These are phyloP conservation scores for Aspergillus sparsus DNA, from an alignment of 495 filamentous ascomycete species.

Conservation along the genomic window DNA sequence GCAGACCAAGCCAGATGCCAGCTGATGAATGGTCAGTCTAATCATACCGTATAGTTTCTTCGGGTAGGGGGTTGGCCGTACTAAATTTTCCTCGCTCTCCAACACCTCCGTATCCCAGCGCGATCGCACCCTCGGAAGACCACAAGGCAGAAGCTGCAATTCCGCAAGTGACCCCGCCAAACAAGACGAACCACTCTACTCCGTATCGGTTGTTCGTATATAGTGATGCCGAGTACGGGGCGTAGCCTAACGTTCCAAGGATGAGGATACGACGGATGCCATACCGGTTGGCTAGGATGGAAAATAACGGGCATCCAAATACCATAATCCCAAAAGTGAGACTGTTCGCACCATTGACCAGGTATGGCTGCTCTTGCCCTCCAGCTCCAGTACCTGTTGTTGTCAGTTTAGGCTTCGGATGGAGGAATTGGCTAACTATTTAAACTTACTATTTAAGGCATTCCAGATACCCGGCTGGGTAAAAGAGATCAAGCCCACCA, in stretches of 20 bases:
- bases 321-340: constrained; percentile 20
- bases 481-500: constrained; percentile 17
- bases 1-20: constrained; percentile 18
- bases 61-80: background rate
- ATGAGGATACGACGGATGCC: constrained; percentile 11
- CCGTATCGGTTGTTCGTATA: constrained; percentile 16
- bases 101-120: constrained; percentile 14
- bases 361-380: constrained; percentile 14
- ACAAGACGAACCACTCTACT: constrained; percentile 14
- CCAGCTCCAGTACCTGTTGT: constrained; percentile 14
- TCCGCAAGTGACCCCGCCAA: constrained; percentile 18
- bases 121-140: constrained; percentile 17
- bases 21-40: constrained; percentile 7
- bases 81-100: constrained; percentile 13
- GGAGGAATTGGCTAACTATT: too few species aligned
- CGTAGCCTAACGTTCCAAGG: constrained; percentile 16
- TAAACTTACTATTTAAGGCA: constrained; percentile 10
- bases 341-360: constrained; percentile 16
- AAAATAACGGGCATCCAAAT: constrained; percentile 16
- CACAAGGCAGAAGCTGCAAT: constrained; percentile 13
- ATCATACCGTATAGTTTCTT: background rate
- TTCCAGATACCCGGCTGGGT: constrained; percentile 18
- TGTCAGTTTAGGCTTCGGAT: background rate
- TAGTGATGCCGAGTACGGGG: constrained; percentile 15
- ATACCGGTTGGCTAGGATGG: constrained; percentile 16